Evolutionary conservation across 176 grass and related monocot species (phyloP), one percentile per base, ranked within the genome.

Genomic region (Bonia amplexicaulis): DNA sequence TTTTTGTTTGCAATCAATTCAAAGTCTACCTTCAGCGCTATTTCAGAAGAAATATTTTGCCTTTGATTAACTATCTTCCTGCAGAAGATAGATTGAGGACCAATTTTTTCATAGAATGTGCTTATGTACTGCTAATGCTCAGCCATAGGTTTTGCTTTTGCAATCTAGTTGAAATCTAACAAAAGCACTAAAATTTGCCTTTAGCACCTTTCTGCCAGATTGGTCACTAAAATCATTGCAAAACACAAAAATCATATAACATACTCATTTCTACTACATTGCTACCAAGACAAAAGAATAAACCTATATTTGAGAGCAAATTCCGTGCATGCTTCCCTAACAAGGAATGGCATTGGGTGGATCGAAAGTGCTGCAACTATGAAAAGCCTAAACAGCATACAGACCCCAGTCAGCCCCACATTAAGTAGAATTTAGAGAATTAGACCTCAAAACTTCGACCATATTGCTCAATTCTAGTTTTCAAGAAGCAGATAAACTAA

Each of bases 121-220:
- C 12, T 41, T 86, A 64, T 65, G 29, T 41, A 66, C 11, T 57
- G 12, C 19, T 47, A 63, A 74, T 35, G 17, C 37, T 66, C 17
- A 42, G 45, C 37, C 46, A 22, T 20, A 37, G 59, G 23, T 74
- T 81, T 81, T 79, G 3, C 25, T 37, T 74, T 63, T 66, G 16
- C 58, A 66, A 74, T 73, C 47, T 74, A 74, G 77, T 66, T 45
- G 25, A 74, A 74, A 58, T 75, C 6, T 82, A 59, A 9, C 61
- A 76, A 69, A 51, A 31, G 23, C n/a, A 73, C 16, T 65, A 52
- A 54, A 65, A 6, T 54, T 42, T 71, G 8, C 16, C 20, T 13
- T 12, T 5, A 59, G 29, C 55, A 62, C 40, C 15, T 74, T 23
- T 65, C 20, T 40, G 20, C 47, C 16, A 58, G 48, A 44, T 39